Base-by-base conservation (phyloP, 257 asterid genomes). In the Jasminum sambac region DNA sequence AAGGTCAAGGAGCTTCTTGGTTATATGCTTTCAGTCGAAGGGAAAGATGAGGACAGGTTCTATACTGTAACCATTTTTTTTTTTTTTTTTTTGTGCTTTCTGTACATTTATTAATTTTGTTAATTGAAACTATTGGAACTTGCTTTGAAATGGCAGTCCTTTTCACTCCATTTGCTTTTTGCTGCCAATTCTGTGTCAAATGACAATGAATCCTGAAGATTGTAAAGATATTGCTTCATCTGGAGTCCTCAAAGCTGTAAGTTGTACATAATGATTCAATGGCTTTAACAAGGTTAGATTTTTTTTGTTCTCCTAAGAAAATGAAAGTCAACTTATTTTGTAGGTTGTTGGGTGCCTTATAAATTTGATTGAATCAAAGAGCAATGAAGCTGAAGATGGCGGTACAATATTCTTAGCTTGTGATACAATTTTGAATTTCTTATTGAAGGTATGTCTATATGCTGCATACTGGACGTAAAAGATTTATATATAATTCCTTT, bases 181-280 rank as follows among this genome's bases (percentile, higher is more conserved):
- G 88, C 95, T 91, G 75, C 99, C 99, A 8, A 75, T 89, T 87
- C 80, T 94, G 81, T 91, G 96, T 75, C 99, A 94, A 84, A 78
- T 88, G 65, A 94, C 99, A 52, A 85, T 88, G 89, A 25, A 58
- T 66, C 60, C 76, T 66, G 90, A 85, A 43, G 98, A 91, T 65
- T 91, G 97, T 77, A 68, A 78, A 77, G 67, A 77, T 52, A 79
- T 91, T 43, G 86, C 86, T 65, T 85, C 93, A 44, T 38, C 93
- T 58, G 93, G 89, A 60, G 93, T 88, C 63, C 81, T 79, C 52
- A 80, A 67, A 78, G 84, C 83, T 66, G 98, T 90, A 80, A 81
- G 92, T 72, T 23, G 19, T 11, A 17, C 6, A n/a, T 50, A 50
- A 50, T 50, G 11, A 19, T 50, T 50, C 59, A 50, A 44, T 44